Conservation (phyloP, 192 early-diverging fungal genomes). For the Dissophora ornata region DNA sequence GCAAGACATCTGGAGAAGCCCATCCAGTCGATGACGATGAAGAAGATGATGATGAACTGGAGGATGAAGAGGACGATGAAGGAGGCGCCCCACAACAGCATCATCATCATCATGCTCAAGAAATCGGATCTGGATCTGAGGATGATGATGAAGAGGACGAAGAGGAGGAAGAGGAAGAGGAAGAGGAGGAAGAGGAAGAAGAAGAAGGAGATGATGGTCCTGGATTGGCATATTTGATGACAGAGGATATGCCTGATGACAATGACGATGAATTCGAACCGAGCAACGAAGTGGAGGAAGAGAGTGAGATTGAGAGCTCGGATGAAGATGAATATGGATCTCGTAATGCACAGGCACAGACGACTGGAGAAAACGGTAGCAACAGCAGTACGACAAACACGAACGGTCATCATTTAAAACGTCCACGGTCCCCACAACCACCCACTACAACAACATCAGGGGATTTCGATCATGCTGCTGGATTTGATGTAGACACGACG, state of each 20-base stretch:
- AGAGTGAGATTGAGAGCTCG: slow-evolving; percentile 49
- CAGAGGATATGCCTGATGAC: slow-evolving; percentile 38
- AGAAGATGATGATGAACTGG: slow-evolving; percentile 32
- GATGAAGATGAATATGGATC: slow-evolving; percentile 47
- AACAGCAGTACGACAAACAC: slow-evolving; percentile 14
- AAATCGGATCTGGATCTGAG: slow-evolving; percentile 17
- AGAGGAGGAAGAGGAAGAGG: slow-evolving; percentile 28
- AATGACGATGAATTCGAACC: slow-evolving; percentile 52
- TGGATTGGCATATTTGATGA: slow-evolving; percentile 33
- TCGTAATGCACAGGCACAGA: neutral
- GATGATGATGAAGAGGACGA: slow-evolving; percentile 39
- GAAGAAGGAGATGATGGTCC: slow-evolving; percentile 37
- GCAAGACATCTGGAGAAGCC: slow-evolving; percentile 30
- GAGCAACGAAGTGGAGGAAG: slow-evolving; percentile 34
- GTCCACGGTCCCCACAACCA: slow-evolving; percentile 49
- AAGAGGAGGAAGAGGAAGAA: slow-evolving; percentile 20
- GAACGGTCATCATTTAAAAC: slow-evolving; percentile 32
- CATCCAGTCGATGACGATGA: slow-evolving; percentile 29
- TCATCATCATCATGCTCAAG: neutral
- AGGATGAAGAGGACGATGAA: slow-evolving; percentile 28
- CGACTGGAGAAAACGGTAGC: neutral
- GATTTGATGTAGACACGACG: slow-evolving; percentile 34
- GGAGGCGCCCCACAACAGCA: slow-evolving; percentile 3
- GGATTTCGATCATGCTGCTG: slow-evolving; percentile 30
- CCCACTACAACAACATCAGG: neutral